Base-by-base conservation (phyloP, 495 filamentous ascomycete species). In the Penicillium ucsense region DNA sequence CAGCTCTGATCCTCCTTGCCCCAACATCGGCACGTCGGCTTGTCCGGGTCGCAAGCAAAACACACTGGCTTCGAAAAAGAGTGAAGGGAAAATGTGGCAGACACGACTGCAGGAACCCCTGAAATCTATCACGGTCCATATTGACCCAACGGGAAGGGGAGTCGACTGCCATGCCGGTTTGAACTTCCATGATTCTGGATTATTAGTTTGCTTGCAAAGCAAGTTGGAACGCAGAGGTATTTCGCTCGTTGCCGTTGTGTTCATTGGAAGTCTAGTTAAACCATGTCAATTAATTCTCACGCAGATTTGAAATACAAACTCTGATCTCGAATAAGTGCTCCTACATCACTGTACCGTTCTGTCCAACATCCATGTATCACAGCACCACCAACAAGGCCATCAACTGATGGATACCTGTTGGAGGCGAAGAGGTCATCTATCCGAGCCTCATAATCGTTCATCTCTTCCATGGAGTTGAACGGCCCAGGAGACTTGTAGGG, bases 291-390 rank as follows among this genome's bases (percentile, higher is more conserved):
- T n/a, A 10, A 38, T 38, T 38, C 36, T 38, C 36, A 12, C 36
- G 11, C 36, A 39, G 11, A 40, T 38, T 47, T 31, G 41, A 47
- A 41, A 36, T 41, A 38, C 38, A 12, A 47, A 47, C 34, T n/a
- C 44, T 50, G 44, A 39, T 51, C 52, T 48, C 45, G 32, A 49
- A 51, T 49, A 8, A 58, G 48, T 41, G 9, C 40, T 8, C 28
- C 6, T 8, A 58, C 2, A 49, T 55, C 52, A 38, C 4, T n/a
- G 41, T 58, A 55, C 46, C 11, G 35, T 40, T 43, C 55, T 51
- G 47, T 50, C 55, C 55, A 58, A 29, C 52, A 58, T 52, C 48
- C 8, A 48, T 54, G 36, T 57, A 57, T 54, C 43, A 57, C 51
- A 36, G 35, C 0, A 8, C 47, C 47, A 53, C 29, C 48, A 27